These are phyloP conservation scores for Macrocybe gigantea DNA, from an alignment of 768 basidiomycete genomes.

Conservation along the genomic window DNA sequence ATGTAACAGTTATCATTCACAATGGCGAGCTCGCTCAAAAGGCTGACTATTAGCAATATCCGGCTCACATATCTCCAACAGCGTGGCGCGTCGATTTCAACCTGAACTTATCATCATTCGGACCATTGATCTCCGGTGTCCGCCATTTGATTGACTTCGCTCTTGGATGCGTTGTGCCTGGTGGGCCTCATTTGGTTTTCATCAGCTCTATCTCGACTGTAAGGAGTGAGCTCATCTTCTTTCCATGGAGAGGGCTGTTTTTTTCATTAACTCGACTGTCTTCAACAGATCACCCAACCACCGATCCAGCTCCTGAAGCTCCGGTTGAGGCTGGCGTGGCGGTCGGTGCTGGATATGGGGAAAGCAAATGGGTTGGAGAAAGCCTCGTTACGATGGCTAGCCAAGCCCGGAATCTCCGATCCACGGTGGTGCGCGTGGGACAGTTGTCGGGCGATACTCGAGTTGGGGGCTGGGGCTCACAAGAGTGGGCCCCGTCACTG, in stretches of 20 bases:
- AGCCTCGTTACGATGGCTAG: constrained; percentile 22
- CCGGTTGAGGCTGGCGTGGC: constrained; percentile 4
- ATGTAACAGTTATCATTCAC: constrained; percentile 6
- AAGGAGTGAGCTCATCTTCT: constrained; percentile 7
- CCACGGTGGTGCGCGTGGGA: constrained; percentile 27
- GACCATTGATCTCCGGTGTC: constrained; percentile 32
- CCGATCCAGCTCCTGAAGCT: constrained; percentile 8
- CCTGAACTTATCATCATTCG: constrained; percentile 36
- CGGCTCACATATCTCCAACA: background rate
- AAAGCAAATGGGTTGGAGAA: constrained; percentile 40
- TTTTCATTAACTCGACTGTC: background rate
- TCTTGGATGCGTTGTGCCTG: constrained; percentile 16
- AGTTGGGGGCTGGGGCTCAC: constrained; percentile 30
- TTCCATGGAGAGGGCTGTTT: no score
- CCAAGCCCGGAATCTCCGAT: constrained; percentile 10
- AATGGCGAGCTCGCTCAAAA: background rate
- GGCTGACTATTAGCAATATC: no score
- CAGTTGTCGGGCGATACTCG: constrained; percentile 26
- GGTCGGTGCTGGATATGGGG: constrained; percentile 29
- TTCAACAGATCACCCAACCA: constrained; percentile 11
- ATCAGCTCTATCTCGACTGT: constrained; percentile 25
- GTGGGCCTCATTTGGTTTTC: constrained; percentile 31
- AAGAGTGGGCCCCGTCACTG: constrained; percentile 30
- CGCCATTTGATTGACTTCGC: constrained; percentile 36
- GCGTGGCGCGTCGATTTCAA: constrained; percentile 49